Conservation (phyloP, 2,329 filamentous ascomycete genomes). For the Talaromyces sp. region DNA sequence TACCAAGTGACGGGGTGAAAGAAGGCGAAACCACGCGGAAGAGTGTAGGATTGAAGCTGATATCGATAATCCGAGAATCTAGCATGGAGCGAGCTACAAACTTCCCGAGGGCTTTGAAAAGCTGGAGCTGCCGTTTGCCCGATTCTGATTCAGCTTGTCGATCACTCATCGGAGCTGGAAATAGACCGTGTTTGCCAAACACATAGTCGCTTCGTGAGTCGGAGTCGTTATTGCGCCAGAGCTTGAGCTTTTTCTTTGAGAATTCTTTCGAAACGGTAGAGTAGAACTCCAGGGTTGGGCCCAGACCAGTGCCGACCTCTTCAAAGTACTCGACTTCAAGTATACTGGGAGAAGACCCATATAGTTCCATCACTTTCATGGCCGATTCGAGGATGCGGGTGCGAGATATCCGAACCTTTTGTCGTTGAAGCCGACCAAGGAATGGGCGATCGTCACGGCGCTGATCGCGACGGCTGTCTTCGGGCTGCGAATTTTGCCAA, state of each 20-base stretch:
- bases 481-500: conserved; percentile 90
- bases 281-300: conserved; percentile 95
- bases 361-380: conserved; percentile 97
- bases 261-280: conserved; percentile 97
- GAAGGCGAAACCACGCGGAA: conserved; percentile 76
- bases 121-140: conserved; percentile 79
- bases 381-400: conserved; percentile 94
- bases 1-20: conserved; percentile 78
- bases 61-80: conserved; percentile 93
- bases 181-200: conserved; percentile 77
- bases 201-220: conserved; percentile 71
- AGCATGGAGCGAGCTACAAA: conserved; percentile 98
- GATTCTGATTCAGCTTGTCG: conserved; percentile 69
- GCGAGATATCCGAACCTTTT: conserved; percentile 96
- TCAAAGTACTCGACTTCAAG: conserved; percentile 98
- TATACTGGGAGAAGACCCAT: conserved; percentile 92
- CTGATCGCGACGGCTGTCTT: conserved; percentile 75
- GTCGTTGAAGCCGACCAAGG: conserved; percentile 83
- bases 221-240: conserved; percentile 90
- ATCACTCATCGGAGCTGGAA: conserved; percentile 83
- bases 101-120: conserved; percentile 92
- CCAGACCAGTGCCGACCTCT: conserved; percentile 92
- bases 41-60: conserved; percentile 96
- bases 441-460: conserved; percentile 85
- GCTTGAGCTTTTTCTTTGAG: conserved; percentile 91